Evolutionary conservation across 768 basidiomycete genomes (phyloP).

Genomic region (Suillus clintonianus): DNA sequence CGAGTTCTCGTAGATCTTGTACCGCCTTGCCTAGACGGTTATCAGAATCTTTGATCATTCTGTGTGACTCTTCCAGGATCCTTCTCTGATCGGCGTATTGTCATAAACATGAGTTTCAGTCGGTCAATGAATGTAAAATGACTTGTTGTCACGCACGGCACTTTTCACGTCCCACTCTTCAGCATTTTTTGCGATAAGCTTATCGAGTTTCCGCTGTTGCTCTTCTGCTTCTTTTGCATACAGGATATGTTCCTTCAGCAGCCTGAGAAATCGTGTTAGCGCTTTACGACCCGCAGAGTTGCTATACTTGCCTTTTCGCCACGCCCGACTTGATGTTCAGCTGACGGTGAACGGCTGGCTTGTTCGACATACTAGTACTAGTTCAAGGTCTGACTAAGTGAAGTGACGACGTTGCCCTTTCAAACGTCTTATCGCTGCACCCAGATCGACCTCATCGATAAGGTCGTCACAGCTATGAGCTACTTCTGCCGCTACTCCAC

Average conservation of each 20-base stretch:
- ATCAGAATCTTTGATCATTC: slow-evolving; percentile 75
- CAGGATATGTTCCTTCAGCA: slow-evolving; percentile 65
- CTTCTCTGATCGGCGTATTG: slow-evolving; percentile 45
- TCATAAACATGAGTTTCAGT: background rate
- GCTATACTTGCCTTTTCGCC: slow-evolving; percentile 2
- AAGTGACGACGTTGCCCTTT: background rate
- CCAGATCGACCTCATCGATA: slow-evolving; percentile 1
- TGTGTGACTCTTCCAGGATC: slow-evolving; percentile 75
- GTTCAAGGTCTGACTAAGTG: background rate
- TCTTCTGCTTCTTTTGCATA: slow-evolving; percentile 70
- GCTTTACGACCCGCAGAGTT: background rate
- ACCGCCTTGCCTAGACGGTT: slow-evolving; percentile 61
- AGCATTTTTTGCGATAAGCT: slow-evolving; percentile 56
- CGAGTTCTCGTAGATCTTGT: slow-evolving; percentile 62
- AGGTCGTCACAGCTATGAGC: background rate
- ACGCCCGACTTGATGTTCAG: slow-evolving; percentile 74
- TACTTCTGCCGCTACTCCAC: background rate
- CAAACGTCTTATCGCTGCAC: background rate
- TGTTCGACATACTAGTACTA: slow-evolving; percentile 8
- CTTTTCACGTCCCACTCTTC: slow-evolving; percentile 82
- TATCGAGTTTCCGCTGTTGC: slow-evolving; percentile 59
- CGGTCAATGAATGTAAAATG: slow-evolving; percentile 6
- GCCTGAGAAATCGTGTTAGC: slow-evolving; percentile 37
- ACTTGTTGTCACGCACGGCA: slow-evolving; percentile 49
- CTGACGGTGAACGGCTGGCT: slow-evolving; percentile 52